A percentile compares a stretch with the other conserved stretches of the same genome.
Evolutionary conservation across 192 early-diverging fungal genomes (phyloP).

Genomic region (Coemansia sp.): DNA sequence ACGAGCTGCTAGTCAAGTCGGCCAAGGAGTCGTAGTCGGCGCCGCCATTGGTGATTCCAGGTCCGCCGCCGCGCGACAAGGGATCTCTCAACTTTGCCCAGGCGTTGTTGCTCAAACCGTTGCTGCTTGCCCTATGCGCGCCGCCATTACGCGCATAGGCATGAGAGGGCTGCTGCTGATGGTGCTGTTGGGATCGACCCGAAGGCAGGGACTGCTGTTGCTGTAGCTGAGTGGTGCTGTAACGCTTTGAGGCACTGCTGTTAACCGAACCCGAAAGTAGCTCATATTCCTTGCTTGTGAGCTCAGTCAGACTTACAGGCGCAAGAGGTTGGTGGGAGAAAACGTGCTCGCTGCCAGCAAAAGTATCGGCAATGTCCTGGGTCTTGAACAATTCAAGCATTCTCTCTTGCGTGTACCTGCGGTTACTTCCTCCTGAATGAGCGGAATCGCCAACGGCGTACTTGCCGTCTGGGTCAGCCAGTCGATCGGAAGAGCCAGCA

Average conservation of each 20-base stretch:
- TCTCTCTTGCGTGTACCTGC: constrained; percentile 71
- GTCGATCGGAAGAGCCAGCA: constrained; percentile 6
- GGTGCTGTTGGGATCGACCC: constrained; percentile 1
- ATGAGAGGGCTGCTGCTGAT: constrained; percentile 7
- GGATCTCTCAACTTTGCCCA: constrained; percentile 7
- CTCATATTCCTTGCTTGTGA: constrained; percentile 66
- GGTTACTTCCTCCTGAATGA: constrained; percentile 50
- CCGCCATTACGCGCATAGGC: constrained; percentile 24
- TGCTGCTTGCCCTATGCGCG: constrained; percentile 15
- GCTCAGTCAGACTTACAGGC: constrained; percentile 60
- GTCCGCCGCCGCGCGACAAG: neutral
- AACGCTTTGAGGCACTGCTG: constrained; percentile 55
- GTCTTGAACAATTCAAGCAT: constrained; percentile 74
- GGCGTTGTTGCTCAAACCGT: constrained; percentile 12
- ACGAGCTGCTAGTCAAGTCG: neutral
- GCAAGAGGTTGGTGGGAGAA: constrained; percentile 59
- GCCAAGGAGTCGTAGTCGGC: neutral
- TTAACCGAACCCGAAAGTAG: constrained; percentile 50
- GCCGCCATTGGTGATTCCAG: neutral
- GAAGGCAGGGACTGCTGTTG: neutral
- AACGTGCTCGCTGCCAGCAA: constrained; percentile 67
- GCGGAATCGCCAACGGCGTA: neutral
- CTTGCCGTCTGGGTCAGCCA: neutral
- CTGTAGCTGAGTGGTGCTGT: constrained; percentile 24
- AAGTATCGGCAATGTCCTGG: constrained; percentile 58